Evolutionary conservation across 345 rosid species (phyloP), one percentile per base, ranked within the genome.

Genomic region (Anacardium occidentale): DNA sequence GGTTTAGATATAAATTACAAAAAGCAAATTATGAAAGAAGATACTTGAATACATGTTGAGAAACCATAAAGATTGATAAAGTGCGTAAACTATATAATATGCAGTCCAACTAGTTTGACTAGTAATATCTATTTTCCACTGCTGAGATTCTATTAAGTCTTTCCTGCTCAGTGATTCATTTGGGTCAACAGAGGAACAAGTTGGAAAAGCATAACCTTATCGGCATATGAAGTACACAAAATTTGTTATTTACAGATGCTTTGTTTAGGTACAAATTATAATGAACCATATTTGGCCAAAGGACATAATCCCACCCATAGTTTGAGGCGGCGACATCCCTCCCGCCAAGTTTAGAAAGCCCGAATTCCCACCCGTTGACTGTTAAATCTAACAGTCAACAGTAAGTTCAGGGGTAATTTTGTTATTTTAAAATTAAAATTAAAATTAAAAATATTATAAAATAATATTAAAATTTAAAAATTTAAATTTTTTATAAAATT

Each of bases 141-240:
- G 17, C 42, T 22, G 32, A 9, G 15, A 40, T 42, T 69, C 42
- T 42, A 42, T 57, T 9, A 50, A 14, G 10, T 45, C 42, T 68
- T 54, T 45, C 32, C 56, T 70, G 44, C 74, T 58, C 26, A 57
- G 12, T 63, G 32, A 42, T 10, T 11, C 70, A 25, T 10, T 32
- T 47, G 6, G 29, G 64, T 18, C 24, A 59, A 29, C 57, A 58
- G 11, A 48, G 4, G 45, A 56, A 34, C 20, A 1, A 22, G 15
- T 0, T 3, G 6, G 3, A 21, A 2, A 37, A 68, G 18, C 50
- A 45, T 45, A 13, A 45, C 10, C 1, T 45, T 14, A 29, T 10
- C 34, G 10, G 44, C 11, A 3, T 14, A 17, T n/a, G n/a, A n/a
- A n/a, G 15, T 10, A 29, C 7, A 11, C 47, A 57, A 40, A 68